Base-by-base conservation (phyloP, 1,139 yeast genomes). In the Yueomyces sp. region DNA sequence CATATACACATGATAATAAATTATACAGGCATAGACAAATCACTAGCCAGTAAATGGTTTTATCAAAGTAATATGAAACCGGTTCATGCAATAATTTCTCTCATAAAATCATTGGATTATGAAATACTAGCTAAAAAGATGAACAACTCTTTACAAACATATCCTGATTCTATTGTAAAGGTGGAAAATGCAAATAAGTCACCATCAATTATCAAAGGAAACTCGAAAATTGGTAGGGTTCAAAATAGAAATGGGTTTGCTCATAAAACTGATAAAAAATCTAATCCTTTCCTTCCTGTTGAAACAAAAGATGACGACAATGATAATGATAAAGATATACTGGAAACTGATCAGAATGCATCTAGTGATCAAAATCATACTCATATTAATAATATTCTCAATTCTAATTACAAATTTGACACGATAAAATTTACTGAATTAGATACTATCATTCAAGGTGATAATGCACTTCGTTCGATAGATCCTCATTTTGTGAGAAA, bases 11-110 rank as follows among this genome's bases (percentile, higher is more conserved):
- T 39, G 6, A 50, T 58, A 7, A 39, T 44, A 28, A 36, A 48
- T 8, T 50, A 46, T 37, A 56, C 58, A 1, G 44, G 40, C 5
- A 55, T 50, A 4, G 33, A 50, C 9, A 41, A 40, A 27, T 37
- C 39, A 2, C 29, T 39, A 2, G 60, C 60, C 6, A 50, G 48
- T 32, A 46, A 49, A 31, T 47, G 46, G 7, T 52, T 46, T 32
- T 47, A 46, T 33, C 43, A 48, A 27, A 50, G 48, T 38, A 44
- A 49, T 6, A 43, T 46, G 27, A 46, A 49, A 42, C 37, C 43
- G 1, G 41, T 47, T 1, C 43, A 44, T 28, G 51, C 61, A 5
- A 46, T 55, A 4, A 44, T 55, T 7, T 42, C 48, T 33, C 45
- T 57, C 2, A 46, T 57, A 6, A 36, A 50, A 25, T 41, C 39